phyloP scores from a whole-genome alignment of 2,329 filamentous ascomycete species.

The Pseudocercospora eumusae region DNA sequence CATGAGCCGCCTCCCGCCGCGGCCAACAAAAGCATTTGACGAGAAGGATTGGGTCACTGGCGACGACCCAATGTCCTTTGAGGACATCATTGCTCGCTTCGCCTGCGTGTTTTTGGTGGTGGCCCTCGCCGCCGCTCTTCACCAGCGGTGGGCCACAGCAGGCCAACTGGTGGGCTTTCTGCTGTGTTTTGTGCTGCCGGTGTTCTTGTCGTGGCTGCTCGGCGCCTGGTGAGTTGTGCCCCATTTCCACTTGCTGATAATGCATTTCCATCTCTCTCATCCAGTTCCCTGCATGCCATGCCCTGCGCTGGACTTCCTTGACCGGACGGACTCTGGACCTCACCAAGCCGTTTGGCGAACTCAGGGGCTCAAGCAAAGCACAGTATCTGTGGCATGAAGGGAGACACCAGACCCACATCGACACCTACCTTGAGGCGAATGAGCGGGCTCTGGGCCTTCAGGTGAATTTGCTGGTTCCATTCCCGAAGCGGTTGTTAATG shows the following conservation, averaged over 20 bases:
- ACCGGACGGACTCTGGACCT: background rate
- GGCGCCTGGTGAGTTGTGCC: background rate
- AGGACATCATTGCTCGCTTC: background rate
- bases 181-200: background rate
- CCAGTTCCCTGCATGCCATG: background rate
- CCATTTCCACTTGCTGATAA: background rate
- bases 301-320: background rate
- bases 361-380: background rate
- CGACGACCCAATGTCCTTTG: background rate
- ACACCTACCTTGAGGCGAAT: background rate
- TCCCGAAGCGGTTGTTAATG: too few species aligned
- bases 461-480: background rate
- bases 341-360: background rate
- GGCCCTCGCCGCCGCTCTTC: background rate
- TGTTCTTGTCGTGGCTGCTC: background rate
- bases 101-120: background rate
- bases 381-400: background rate
- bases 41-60: conserved; percentile 3
- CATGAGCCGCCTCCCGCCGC: conserved; percentile 9
- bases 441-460: background rate
- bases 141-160: background rate
- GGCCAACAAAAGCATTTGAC: background rate
- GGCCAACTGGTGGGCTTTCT: background rate
- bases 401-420: background rate
- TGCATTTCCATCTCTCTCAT: background rate